Evolutionary conservation across 768 basidiomycete species (phyloP), one percentile per base, ranked within the genome.

Genomic region (Russula foetens): DNA sequence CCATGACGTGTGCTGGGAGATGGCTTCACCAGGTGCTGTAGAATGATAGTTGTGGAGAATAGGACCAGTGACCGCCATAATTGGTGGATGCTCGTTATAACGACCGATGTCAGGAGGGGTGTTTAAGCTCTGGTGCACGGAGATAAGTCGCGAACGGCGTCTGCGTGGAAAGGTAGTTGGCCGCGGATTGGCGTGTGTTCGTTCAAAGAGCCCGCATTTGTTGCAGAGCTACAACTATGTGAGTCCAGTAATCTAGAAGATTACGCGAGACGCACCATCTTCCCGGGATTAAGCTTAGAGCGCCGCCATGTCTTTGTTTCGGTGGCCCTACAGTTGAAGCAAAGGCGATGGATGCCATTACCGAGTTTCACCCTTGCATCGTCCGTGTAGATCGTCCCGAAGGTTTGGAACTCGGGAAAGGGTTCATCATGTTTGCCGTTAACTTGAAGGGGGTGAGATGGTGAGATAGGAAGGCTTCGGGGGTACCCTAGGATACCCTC

Each of bases 321-420:
- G 17, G 86, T 87, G 28, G 86, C 88, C 69, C 82, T 84, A 71
- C 89, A 91, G 70, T 91, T 91, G 80, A 85, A 90, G 71, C 88
- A 91, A 49, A 85, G 75, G 44, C 88, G 74, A 23, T 88, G 78
- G 45, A 91, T 83, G 41, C 86, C 79, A 68, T 89, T 84, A 68
- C 83, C 84, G 52, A 90, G 76, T 72, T 90, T 91, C 1, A 86
- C 89, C 1, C 84, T 81, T 0, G 89, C 87, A 64, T 91, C 88
- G 70, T 88, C 86, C 0, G 89, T 90, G 71, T 83, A 62, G 23
- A 62, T 1, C 28, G 57, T 28, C 17, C 29, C 50, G 15, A 46
- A 43, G 6, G 38, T 19, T 26, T 28, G 14, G 44, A 51, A 29
- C 19, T 38, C n/a, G n/a, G 44, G 38, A 12, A 48, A 28, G 7